Conservation (phyloP, 305 asterid species). For the Solanum hybrid region DNA sequence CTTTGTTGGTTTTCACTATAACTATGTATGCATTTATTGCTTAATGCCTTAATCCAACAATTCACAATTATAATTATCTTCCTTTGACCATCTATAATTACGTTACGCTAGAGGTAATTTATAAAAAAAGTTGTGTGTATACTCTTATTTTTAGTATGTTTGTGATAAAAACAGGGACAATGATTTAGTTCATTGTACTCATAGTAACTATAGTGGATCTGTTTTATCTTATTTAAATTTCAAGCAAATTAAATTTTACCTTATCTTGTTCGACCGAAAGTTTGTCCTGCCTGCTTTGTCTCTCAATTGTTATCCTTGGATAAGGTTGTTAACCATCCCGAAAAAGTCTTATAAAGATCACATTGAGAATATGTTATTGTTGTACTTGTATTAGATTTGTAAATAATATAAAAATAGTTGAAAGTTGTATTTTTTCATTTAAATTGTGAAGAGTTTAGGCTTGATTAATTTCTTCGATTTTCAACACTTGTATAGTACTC, state of each 20-base stretch:
- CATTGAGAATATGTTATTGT: not conserved
- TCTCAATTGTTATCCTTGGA: not conserved
- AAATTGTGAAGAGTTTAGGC: not conserved
- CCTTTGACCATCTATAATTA: not conserved
- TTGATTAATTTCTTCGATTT: not conserved
- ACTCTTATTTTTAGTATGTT: not conserved
- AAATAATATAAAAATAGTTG: too few species aligned
- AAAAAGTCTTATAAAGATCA: not conserved
- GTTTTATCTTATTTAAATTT: too few species aligned
- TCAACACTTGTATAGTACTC: too few species aligned
- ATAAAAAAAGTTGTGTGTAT: too few species aligned
- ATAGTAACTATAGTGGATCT: not conserved
- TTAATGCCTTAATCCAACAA: not conserved
- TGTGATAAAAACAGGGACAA: not conserved
- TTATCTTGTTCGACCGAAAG: rapidly evolving
- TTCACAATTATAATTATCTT: not conserved
- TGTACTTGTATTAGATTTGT: not conserved
- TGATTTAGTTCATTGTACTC: not conserved
- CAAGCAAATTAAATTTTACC: not conserved
- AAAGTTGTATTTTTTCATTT: too few species aligned
- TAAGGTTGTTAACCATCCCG: too few species aligned
- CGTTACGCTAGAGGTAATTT: not conserved
- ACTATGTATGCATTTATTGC: not conserved
- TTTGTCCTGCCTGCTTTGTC: not conserved
- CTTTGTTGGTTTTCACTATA: not conserved